These are phyloP conservation scores for Coleophoma eucalyptorum DNA, from an alignment of 2,329 filamentous ascomycete species.

Conservation along the genomic window DNA sequence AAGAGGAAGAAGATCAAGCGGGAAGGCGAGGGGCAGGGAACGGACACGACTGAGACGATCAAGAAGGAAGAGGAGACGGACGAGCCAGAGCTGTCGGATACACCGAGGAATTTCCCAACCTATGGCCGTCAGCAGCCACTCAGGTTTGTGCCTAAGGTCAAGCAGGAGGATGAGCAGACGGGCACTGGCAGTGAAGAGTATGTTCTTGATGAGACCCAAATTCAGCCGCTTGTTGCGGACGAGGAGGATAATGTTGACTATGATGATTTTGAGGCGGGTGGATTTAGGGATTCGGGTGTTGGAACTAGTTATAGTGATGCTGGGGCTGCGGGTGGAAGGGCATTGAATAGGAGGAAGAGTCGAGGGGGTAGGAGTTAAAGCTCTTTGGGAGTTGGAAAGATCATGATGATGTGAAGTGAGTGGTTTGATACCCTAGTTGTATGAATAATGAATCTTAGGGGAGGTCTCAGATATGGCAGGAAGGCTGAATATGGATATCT, in stretches of 20 bases:
- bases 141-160: slow-evolving; percentile 31
- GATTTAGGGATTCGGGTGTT: slow-evolving; percentile 41
- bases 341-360: slow-evolving; percentile 21
- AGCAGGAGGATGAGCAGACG: slow-evolving; percentile 17
- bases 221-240: slow-evolving; percentile 31
- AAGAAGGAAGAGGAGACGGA: slow-evolving; percentile 21
- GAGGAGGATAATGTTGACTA: slow-evolving; percentile 44
- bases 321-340: slow-evolving; percentile 24
- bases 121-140: slow-evolving; percentile 36
- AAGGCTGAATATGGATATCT: no score
- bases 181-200: slow-evolving; percentile 11
- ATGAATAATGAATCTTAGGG: background rate
- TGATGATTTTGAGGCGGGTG: slow-evolving; percentile 36
- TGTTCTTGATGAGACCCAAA: slow-evolving; percentile 15
- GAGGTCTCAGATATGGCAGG: no score
- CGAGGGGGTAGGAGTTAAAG: slow-evolving; percentile 4
- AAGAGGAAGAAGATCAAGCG: slow-evolving; percentile 15
- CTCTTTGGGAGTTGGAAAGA: no score
- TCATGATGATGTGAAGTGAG: background rate
- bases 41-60: slow-evolving; percentile 7
- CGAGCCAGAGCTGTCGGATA: slow-evolving; percentile 35
- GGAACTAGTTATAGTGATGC: slow-evolving; percentile 50
- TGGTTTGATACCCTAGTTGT: background rate
- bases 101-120: slow-evolving; percentile 39
- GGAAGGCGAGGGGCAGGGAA: slow-evolving; percentile 19